A percentile compares a stretch with the other conserved stretches of the same genome.
These are phyloP conservation scores for Jamesozyma lodderae DNA, from an alignment of 805 yeast species.

Conservation along the genomic window DNA sequence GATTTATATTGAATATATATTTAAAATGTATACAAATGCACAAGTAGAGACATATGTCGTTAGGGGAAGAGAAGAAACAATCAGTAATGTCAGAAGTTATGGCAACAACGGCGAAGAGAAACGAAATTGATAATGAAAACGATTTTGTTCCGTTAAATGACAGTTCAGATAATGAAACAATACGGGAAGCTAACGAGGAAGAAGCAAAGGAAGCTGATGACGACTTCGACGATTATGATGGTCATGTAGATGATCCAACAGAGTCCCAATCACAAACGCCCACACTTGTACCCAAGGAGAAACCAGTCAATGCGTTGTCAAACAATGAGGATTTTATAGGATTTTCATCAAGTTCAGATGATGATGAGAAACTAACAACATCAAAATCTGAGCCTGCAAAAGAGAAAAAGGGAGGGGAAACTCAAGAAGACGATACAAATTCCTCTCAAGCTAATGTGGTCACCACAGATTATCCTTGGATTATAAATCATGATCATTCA, in stretches of 20 bases:
- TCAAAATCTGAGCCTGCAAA: not conserved
- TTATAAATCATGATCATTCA: constrained; percentile 67
- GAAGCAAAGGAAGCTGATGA: constrained; percentile 7
- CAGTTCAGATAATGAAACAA: constrained; percentile 1
- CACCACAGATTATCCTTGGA: constrained; percentile 52
- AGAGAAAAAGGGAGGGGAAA: constrained; percentile 1
- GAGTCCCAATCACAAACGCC: constrained; percentile 5
- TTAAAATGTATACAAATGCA: too few relatives aligned
- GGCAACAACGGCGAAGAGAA: not conserved
- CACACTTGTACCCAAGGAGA: not conserved
- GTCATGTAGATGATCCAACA: constrained; percentile 21
- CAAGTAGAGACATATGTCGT: not conserved
- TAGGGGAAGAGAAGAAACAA: not conserved
- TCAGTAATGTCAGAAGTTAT: not conserved
- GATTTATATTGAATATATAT: too few relatives aligned
- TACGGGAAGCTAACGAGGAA: constrained; percentile 1
- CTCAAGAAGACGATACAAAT: constrained; percentile 5
- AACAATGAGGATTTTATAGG: constrained; percentile 36
- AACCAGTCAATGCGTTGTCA: constrained; percentile 3
- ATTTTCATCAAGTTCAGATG: constrained; percentile 27
- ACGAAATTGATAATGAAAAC: constrained; percentile 4
- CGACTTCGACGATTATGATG: constrained; percentile 24
- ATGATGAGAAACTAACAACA: constrained; percentile 12
- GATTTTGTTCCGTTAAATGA: constrained; percentile 5
- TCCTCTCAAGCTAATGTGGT: constrained; percentile 5